Percentiles rank a stretch among this genome's conserved stretches.
Evolutionary conservation across 352 stramenopile genomes (phyloP).

Genomic region (Plasmopara muralis): DNA sequence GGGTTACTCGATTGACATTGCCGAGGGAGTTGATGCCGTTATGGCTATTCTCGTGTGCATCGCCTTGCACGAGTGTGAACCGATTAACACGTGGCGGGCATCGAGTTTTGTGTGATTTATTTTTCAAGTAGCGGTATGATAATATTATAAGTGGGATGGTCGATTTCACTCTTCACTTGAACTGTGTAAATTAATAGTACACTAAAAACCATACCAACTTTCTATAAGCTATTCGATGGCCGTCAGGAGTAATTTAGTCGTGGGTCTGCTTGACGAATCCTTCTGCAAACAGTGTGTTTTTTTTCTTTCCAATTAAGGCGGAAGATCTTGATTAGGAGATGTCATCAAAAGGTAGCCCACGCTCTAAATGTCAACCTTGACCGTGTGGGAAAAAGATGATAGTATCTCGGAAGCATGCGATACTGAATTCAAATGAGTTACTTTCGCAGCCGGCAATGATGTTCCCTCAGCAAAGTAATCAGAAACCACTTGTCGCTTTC

Average conservation of each 20-base stretch:
- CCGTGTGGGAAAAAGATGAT: slow-evolving; percentile 8
- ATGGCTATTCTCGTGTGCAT: slow-evolving; percentile 29
- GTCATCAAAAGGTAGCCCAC: slow-evolving; percentile 12
- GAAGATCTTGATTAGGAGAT: slow-evolving; percentile 3
- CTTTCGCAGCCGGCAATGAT: slow-evolving; percentile 2
- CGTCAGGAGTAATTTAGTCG: slow-evolving; percentile 10
- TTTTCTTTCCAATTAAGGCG: slow-evolving; percentile 2
- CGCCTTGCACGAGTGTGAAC: slow-evolving; percentile 24
- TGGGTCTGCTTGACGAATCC: not conserved
- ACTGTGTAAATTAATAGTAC: not conserved
- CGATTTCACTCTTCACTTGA: too few species aligned
- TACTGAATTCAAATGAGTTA: slow-evolving; percentile 12
- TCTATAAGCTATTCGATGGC: slow-evolving; percentile 7
- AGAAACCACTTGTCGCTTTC: slow-evolving; percentile 9
- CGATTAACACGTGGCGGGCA: slow-evolving; percentile 10
- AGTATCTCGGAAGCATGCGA: slow-evolving; percentile 19
- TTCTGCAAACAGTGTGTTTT: slow-evolving; percentile 9
- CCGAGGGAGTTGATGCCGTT: slow-evolving; percentile 31
- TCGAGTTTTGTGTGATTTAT: slow-evolving; percentile 1
- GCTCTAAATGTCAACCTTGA: slow-evolving; percentile 11
- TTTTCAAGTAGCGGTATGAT: not conserved
- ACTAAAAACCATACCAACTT: slow-evolving; percentile 2
- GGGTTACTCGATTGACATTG: slow-evolving; percentile 29
- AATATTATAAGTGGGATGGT: too few species aligned
- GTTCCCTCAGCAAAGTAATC: slow-evolving; percentile 3